Conservation (phyloP, 2,329 filamentous ascomycete genomes). For the Reticulascus tulasneorum region DNA sequence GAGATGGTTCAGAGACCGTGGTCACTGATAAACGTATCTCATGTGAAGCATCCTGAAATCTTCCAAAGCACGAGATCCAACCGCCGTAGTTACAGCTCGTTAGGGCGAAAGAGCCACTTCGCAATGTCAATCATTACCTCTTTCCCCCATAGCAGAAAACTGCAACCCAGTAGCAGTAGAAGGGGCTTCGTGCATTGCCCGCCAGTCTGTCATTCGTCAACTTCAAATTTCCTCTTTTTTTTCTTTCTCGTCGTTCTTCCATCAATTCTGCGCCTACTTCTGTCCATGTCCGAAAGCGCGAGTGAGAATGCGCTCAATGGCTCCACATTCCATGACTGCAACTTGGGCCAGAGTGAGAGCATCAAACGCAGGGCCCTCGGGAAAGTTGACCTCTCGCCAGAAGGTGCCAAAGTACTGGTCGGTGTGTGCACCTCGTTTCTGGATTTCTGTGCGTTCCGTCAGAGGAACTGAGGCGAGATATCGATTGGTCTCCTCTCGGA, state of each 20-base stretch:
- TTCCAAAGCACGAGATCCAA: too few species aligned
- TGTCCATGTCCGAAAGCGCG: conserved; percentile 3
- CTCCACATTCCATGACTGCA: conserved; percentile 49
- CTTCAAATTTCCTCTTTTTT: not conserved
- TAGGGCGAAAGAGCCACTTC: too few species aligned
- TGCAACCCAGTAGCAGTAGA: too few species aligned
- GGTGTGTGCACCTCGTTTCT: conserved; percentile 26
- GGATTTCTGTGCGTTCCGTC: conserved; percentile 34
- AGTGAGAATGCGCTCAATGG: conserved; percentile 37
- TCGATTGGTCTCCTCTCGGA: conserved; percentile 48
- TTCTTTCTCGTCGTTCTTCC: not conserved
- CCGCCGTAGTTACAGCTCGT: too few species aligned
- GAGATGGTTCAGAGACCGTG: too few species aligned
- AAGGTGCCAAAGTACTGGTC: conserved; percentile 50
- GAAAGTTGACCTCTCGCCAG: conserved; percentile 43
- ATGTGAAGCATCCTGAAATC: too few species aligned
- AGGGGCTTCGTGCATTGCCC: too few species aligned
- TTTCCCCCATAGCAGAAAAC: too few species aligned
- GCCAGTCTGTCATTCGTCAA: too few species aligned
- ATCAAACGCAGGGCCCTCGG: conserved; percentile 38
- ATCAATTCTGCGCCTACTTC: too few species aligned
- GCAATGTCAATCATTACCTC: too few species aligned
- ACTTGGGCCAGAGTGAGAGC: conserved; percentile 43
- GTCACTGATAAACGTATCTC: too few species aligned
- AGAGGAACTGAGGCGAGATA: conserved; percentile 35